phyloP scores from a whole-genome alignment of 805 yeast species.

The Metschnikowia aberdeeniae region DNA sequence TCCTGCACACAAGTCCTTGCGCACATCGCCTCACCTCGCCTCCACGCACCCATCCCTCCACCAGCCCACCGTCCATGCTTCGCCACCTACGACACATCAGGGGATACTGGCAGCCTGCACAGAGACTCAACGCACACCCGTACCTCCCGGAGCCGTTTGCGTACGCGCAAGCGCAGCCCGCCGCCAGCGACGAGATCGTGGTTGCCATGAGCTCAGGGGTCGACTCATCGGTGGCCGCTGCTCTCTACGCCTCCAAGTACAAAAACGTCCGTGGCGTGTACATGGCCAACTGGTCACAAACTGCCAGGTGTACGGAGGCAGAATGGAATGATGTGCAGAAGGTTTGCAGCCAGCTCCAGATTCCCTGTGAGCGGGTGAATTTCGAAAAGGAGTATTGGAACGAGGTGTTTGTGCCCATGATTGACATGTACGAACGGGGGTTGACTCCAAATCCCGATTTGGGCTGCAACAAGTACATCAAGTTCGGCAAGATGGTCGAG shows the following conservation, averaged over 20 bases:
- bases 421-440: constrained; percentile 65
- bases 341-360: constrained; percentile 55
- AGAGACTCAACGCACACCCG: constrained; percentile 11
- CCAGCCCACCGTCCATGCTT: not conserved
- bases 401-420: constrained; percentile 90
- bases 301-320: constrained; percentile 68
- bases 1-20: too few species aligned
- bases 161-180: constrained; percentile 44
- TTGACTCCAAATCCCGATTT: constrained; percentile 94
- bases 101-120: constrained; percentile 1
- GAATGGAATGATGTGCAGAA: constrained; percentile 84
- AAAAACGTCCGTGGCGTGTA: constrained; percentile 73
- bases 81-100: not conserved
- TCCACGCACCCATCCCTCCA: too few species aligned
- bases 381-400: constrained; percentile 92
- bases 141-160: constrained; percentile 13
- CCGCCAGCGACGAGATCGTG: constrained; percentile 53
- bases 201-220: constrained; percentile 98
- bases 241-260: constrained; percentile 51
- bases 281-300: constrained; percentile 88
- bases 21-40: too few species aligned
- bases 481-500: constrained; percentile 75
- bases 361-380: constrained; percentile 72
- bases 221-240: constrained; percentile 88
- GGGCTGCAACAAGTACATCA: constrained; percentile 77